A percentile compares a stretch with the other conserved stretches of the same genome.
Evolutionary conservation across 805 yeast species (phyloP).

Genomic region (Candida patagonica): DNA sequence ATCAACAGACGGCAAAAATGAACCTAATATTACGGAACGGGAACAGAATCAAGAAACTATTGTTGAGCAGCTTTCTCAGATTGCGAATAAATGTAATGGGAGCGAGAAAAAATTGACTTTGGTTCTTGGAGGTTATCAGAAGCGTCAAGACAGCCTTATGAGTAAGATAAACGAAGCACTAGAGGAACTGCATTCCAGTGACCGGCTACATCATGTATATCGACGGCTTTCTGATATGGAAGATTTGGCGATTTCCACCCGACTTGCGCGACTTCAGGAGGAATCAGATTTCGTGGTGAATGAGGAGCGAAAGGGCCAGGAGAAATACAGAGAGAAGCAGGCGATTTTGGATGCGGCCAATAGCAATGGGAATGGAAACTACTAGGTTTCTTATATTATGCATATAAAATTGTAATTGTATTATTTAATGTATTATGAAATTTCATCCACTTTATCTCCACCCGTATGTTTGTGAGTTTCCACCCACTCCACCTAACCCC

Average conservation of each 20-base stretch:
- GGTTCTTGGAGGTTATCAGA: constrained; percentile 29
- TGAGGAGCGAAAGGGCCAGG: constrained; percentile 20
- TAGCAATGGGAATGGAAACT: too few relatives aligned
- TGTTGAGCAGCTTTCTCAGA: constrained; percentile 3
- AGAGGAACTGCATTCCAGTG: constrained; percentile 8
- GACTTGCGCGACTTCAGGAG: constrained; percentile 18
- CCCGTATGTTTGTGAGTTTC: too few relatives aligned
- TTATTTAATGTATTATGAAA: too few relatives aligned
- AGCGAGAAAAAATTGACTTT: constrained; percentile 26
- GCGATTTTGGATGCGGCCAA: too few relatives aligned
- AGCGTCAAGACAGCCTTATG: constrained; percentile 21
- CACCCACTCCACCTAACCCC: too few relatives aligned
- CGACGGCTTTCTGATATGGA: constrained; percentile 16
- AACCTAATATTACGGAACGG: background rate
- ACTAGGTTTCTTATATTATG: too few relatives aligned
- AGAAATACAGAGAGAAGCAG: constrained; percentile 17
- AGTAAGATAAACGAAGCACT: constrained; percentile 16
- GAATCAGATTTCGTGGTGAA: constrained; percentile 19
- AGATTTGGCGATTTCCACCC: constrained; percentile 13
- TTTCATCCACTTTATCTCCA: too few relatives aligned
- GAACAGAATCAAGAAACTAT: too few relatives aligned
- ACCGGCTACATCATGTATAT: constrained; percentile 13
- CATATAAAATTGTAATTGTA: too few relatives aligned
- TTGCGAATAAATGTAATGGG: constrained; percentile 22
- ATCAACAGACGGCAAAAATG: background rate